A percentile compares a stretch with the other conserved stretches of the same genome.
phyloP scores from a whole-genome alignment of 805 yeast genomes.

The Ogataea ganodermae region DNA sequence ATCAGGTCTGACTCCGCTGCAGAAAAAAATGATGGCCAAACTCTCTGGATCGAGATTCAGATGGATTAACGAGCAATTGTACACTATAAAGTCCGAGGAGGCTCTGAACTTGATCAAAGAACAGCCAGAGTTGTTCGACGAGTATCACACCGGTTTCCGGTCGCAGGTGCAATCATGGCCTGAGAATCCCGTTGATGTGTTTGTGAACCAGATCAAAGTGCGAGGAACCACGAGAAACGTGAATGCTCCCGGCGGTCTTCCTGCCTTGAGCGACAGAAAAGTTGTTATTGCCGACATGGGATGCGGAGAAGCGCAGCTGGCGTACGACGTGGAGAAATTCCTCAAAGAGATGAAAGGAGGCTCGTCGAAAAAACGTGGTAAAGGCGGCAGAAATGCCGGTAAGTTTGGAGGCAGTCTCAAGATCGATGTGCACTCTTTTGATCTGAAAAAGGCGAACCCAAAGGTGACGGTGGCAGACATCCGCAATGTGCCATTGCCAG shows the following conservation, averaged over 20 bases:
- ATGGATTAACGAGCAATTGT: constrained; percentile 98
- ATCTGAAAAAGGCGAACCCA: constrained; percentile 83
- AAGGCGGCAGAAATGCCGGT: constrained; percentile 15
- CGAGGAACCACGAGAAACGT: constrained; percentile 62
- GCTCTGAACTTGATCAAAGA: constrained; percentile 73
- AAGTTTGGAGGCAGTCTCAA: constrained; percentile 42
- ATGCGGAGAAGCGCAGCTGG: constrained; percentile 94
- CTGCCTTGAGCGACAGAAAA: constrained; percentile 60
- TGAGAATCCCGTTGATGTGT: constrained; percentile 94
- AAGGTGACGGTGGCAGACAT: constrained; percentile 97
- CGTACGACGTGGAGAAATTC: constrained; percentile 61
- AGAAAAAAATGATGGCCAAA: constrained; percentile 93
- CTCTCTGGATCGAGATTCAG: constrained; percentile 93
- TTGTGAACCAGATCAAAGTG: constrained; percentile 67
- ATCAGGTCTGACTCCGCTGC: constrained; percentile 74
- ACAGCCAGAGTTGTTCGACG: constrained; percentile 89
- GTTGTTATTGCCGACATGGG: constrained; percentile 98
- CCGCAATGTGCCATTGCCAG: constrained; percentile 80
- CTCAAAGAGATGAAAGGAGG: constrained; percentile 39
- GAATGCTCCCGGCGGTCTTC: constrained; percentile 95
- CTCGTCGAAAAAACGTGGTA: not conserved
- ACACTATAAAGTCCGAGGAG: constrained; percentile 76
- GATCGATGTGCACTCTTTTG: constrained; percentile 82
- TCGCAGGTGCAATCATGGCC: constrained; percentile 98
- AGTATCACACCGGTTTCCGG: constrained; percentile 93